A percentile compares a stretch with the other conserved stretches of the same genome.
phyloP scores from a whole-genome alignment of 129 eudicot species.

The Saposhnikovia divaricata region DNA sequence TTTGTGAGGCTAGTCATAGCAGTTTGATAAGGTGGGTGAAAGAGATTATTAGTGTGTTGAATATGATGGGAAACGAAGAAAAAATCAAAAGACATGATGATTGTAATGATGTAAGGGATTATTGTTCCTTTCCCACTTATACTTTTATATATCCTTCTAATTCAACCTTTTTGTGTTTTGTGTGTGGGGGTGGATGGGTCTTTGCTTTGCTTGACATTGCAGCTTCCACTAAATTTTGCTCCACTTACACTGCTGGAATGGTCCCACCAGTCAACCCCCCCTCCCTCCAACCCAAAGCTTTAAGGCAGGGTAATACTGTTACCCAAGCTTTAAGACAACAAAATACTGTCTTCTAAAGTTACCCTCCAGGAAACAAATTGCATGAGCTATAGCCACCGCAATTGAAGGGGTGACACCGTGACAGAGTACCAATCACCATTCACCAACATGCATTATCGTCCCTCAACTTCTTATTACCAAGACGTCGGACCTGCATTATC shows the following conservation, averaged over 20 bases:
- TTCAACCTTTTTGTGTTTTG: conserved; percentile 4
- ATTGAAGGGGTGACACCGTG: not conserved
- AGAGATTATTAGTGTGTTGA: conserved; percentile 37
- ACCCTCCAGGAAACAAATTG: not conserved
- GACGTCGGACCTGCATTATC: not conserved
- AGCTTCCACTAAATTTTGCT: conserved; percentile 18
- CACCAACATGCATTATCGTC: not conserved
- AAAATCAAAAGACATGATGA: conserved; percentile 21
- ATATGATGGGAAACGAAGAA: conserved; percentile 25
- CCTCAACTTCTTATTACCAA: not conserved
- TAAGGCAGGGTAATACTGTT: not conserved
- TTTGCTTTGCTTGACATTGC: conserved; percentile 30
- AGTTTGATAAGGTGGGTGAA: conserved; percentile 19
- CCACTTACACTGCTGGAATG: not conserved
- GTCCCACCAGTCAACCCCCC: not conserved
- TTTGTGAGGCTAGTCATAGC: conserved; percentile 8
- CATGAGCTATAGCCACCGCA: not conserved
- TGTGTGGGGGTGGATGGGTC: conserved; percentile 10
- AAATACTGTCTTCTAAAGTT: not conserved
- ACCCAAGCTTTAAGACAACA: not conserved
- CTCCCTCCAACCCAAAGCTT: not conserved
- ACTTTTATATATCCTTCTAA: not conserved
- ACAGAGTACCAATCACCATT: not conserved
- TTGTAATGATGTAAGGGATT: conserved; percentile 26
- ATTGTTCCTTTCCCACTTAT: conserved; percentile 6